Percentiles rank a stretch among this genome's conserved stretches.
phyloP scores from a whole-genome alignment of 768 basidiomycete genomes.

The Suillus lakei region DNA sequence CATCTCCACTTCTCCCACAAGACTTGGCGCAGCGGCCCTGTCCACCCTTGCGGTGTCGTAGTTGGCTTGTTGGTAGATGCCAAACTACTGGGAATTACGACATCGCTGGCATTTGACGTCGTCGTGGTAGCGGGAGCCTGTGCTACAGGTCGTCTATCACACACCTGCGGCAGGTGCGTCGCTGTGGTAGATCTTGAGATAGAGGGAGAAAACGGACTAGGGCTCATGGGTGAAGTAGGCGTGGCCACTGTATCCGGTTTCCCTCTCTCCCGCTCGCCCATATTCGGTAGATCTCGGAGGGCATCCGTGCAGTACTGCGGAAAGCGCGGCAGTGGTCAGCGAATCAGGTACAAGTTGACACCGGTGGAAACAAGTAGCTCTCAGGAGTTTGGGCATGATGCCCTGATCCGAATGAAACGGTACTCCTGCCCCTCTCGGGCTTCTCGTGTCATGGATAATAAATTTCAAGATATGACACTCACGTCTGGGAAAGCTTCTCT shows the following conservation, averaged over 20 bases:
- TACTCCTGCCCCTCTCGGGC: conserved; percentile 25
- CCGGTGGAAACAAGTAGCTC: conserved; percentile 20
- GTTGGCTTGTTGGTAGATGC: conserved; percentile 33
- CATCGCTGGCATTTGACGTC: conserved; percentile 16
- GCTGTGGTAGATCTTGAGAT: conserved; percentile 24
- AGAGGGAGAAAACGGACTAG: conserved; percentile 20
- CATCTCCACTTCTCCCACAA: conserved; percentile 87
- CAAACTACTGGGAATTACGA: conserved; percentile 13
- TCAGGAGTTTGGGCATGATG: conserved; percentile 17
- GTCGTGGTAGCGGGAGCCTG: conserved; percentile 19
- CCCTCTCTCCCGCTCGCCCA: conserved; percentile 82
- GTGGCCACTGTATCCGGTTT: conserved; percentile 39
- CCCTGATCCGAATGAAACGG: conserved; percentile 17
- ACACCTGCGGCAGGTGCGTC: conserved; percentile 25
- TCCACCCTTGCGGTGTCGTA: conserved; percentile 52
- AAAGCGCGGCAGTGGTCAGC: conserved; percentile 24
- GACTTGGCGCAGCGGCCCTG: conserved; percentile 64
- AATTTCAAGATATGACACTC: conserved; percentile 36
- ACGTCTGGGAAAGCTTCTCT: conserved; percentile 90
- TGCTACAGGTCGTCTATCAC: conserved; percentile 25
- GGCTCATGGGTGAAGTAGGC: conserved; percentile 28
- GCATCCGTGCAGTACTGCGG: conserved; percentile 70
- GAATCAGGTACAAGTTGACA: conserved; percentile 16
- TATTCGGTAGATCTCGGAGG: conserved; percentile 85
- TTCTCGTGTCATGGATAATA: conserved; percentile 19